phyloP scores from a whole-genome alignment of 345 rosid species.

The Populus ilicifolia region DNA sequence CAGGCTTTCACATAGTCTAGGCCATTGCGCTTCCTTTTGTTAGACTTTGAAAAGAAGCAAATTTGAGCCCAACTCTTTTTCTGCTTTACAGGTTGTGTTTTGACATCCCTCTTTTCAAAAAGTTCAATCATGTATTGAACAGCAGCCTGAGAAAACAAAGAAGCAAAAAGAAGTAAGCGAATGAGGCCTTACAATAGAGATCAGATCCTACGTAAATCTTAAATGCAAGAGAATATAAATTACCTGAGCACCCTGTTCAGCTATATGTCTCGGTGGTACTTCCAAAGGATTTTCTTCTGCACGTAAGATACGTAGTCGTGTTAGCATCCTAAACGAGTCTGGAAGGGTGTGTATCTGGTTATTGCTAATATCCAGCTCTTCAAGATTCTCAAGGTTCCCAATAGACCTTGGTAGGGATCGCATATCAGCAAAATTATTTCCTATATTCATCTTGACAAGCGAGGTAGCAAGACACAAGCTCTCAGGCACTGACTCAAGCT shows the following conservation, averaged over 20 bases:
- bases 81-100: constrained; percentile 57
- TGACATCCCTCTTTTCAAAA: constrained; percentile 50
- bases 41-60: constrained; percentile 85
- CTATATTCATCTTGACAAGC: constrained; percentile 82
- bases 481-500: constrained; percentile 94
- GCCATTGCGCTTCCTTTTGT: constrained; percentile 79
- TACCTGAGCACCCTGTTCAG: constrained; percentile 90
- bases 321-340: constrained; percentile 72
- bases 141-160: constrained; percentile 57
- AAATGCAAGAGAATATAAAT: neutral
- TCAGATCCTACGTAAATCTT: neutral
- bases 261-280: constrained; percentile 78
- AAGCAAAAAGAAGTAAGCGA: neutral
- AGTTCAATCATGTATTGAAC: constrained; percentile 81
- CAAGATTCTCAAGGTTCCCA: constrained; percentile 90
- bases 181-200: neutral
- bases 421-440: constrained; percentile 92
- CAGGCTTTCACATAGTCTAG: constrained; percentile 60
- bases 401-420: constrained; percentile 76
- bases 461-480: constrained; percentile 80
- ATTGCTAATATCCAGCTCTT: constrained; percentile 92
- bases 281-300: constrained; percentile 80
- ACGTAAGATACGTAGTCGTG: constrained; percentile 55
- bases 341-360: constrained; percentile 93
- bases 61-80: constrained; percentile 91